Conservation (phyloP, 78 protist species). For the Polysphondylium violaceum region DNA sequence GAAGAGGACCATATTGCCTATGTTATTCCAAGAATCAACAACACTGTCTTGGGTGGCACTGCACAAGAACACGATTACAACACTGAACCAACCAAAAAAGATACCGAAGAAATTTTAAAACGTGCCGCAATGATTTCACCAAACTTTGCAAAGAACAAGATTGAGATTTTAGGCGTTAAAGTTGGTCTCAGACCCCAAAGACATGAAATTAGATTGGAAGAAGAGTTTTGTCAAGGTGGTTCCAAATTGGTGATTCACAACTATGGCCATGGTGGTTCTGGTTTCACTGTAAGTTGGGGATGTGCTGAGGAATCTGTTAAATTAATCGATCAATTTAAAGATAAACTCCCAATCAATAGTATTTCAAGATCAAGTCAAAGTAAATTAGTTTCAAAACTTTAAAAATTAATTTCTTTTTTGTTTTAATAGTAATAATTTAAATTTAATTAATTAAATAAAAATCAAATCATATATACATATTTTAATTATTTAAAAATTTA, state of each 20-base stretch:
- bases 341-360: neutral
- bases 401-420: too few relatives aligned
- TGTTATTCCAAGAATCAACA: conserved; percentile 61
- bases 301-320: conserved; percentile 61
- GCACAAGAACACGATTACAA: conserved; percentile 61
- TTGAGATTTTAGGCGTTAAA: conserved; percentile 65
- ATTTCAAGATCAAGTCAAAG: neutral
- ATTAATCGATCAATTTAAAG: conserved; percentile 3
- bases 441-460: too few relatives aligned
- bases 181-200: conserved; percentile 76
- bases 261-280: conserved; percentile 84
- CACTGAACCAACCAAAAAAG: conserved; percentile 19
- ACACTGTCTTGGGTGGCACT: conserved; percentile 68
- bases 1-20: conserved; percentile 66
- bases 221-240: conserved; percentile 46
- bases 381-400: neutral
- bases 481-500: too few relatives aligned
- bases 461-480: too few relatives aligned
- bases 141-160: conserved; percentile 27
- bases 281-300: conserved; percentile 81
- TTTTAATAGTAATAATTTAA: too few relatives aligned
- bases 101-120: conserved; percentile 67
- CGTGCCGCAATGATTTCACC: conserved; percentile 51
- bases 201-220: conserved; percentile 66
- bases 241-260: conserved; percentile 64